Evolutionary conservation across 495 filamentous ascomycete species (phyloP).

Genomic region (Neurospora sublineolata): DNA sequence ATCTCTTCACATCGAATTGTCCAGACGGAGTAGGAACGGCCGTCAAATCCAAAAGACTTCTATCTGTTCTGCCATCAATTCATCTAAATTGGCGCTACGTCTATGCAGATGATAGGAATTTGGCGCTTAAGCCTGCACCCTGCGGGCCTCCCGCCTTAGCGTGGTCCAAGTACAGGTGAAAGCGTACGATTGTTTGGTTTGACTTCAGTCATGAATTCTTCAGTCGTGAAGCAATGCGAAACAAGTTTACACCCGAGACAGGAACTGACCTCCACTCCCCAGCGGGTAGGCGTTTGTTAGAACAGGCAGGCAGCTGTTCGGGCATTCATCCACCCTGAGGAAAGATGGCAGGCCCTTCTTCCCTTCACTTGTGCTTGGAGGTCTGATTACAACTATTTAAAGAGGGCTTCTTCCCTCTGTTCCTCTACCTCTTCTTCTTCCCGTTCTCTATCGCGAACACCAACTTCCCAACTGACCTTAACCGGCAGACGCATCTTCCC

Average conservation of each 20-base stretch:
- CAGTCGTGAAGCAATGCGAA: not conserved
- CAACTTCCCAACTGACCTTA: not conserved
- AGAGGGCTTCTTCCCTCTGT: not conserved
- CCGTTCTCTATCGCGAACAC: not conserved
- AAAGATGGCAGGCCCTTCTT: not conserved
- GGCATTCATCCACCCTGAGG: not conserved
- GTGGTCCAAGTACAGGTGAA: not conserved
- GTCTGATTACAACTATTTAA: not conserved
- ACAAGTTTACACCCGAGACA: not conserved
- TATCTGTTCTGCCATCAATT: not conserved
- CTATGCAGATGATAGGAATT: not conserved
- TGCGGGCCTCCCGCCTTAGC: not conserved
- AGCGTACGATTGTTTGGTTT: not conserved
- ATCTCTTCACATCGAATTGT: not conserved
- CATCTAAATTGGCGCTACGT: not conserved
- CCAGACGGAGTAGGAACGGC: not conserved
- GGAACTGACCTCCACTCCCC: too few relatives aligned
- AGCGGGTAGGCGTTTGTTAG: not conserved
- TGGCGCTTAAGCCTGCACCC: not conserved
- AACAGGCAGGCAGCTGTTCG: not conserved
- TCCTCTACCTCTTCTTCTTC: not conserved
- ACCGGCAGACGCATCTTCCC: not conserved
- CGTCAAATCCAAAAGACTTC: not conserved
- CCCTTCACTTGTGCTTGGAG: not conserved
- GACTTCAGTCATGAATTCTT: not conserved